A percentile compares a stretch with the other conserved stretches of the same genome.
Evolutionary conservation across 108 stramenopile genomes (phyloP).

Genomic region (Cyclostephanos invisitatus): DNA sequence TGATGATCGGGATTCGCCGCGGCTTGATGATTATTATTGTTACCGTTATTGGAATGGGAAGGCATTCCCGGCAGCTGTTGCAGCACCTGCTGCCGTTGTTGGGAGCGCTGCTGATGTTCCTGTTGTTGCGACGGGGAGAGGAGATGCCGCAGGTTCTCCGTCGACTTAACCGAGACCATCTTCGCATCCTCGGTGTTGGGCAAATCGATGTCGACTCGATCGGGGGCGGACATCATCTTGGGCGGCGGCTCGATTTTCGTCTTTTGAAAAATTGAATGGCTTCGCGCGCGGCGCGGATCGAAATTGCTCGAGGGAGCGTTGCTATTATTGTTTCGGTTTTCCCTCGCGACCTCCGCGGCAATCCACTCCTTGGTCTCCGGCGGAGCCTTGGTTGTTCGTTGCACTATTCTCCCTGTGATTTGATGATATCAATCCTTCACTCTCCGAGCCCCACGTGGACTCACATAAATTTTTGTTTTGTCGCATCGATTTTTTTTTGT

Average conservation of each 20-base stretch:
- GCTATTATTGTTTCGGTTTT: no score
- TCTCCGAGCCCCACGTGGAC: no score
- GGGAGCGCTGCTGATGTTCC: conserved; percentile 11
- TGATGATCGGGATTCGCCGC: background rate
- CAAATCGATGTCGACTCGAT: conserved; percentile 33
- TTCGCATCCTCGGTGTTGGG: conserved; percentile 27
- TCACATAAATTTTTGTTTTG: no score
- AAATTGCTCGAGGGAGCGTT: no score
- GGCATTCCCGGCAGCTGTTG: background rate
- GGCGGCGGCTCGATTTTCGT: background rate
- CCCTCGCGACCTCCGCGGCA: no score
- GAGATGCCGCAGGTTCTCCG: conserved; percentile 25
- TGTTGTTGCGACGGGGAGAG: conserved; percentile 8
- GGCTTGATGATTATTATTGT: background rate
- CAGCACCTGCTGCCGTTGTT: conserved; percentile 10
- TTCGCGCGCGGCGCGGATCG: no score
- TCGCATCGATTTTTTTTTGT: no score
- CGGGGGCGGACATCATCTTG: conserved; percentile 46
- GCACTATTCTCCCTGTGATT: no score
- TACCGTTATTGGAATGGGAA: background rate
- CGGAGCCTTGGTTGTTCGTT: no score
- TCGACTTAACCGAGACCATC: conserved; percentile 16
- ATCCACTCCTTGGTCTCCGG: no score
- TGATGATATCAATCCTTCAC: no score
- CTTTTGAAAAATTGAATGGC: background rate